Base-by-base conservation (phyloP, 192 early-diverging fungal species). In the Coemansia pectinata region DNA sequence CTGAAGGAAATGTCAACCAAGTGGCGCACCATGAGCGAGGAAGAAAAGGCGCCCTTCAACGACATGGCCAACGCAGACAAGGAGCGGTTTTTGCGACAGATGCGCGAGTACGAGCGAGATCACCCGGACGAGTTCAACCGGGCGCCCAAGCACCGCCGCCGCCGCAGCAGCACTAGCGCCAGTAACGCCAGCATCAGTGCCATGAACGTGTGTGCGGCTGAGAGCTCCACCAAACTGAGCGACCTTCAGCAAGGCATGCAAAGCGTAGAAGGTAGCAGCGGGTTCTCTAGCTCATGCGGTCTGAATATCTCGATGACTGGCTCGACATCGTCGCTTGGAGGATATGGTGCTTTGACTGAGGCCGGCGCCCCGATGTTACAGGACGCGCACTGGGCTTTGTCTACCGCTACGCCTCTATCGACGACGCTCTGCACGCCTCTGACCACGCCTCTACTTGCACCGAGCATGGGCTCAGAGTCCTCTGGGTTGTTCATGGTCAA, bases 21-120 rank as follows among this genome's bases (percentile, higher is more conserved):
- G 70, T 83, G 81, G 81, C 77, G 77, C 19, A 15, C 39, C 19
- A 66, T 83, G 76, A 66, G 39, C 33, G 81, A 83, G 14, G 72
- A 74, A 0, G 81, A 83, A 33, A 78, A 78, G 65, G 50, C 62
- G 10, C 81, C 81, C 11, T 83, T 72, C 31, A 39, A 70, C 23
- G 58, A 41, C 48, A 65, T 74, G 72, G 81, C 81, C 34, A 64
- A 78, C 21, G 76, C 42, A 12, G 81, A 83, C 70, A 77, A 77
- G 45, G 76, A 77, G 76, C 67, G 81, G n/a, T 83, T 72, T 38
- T 72, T 66, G 47, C 73, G 62, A 3, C 67, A 69, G 67, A 77
- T 71, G 75, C 75, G 76, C 61, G 69, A 66, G 71, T 74, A 79
- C 47, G 77, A 79, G 65, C 65, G 65, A 2, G 72, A 71, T 38